Conservation (phyloP, 768 basidiomycete genomes). For the Boletus vermiculosoides region DNA sequence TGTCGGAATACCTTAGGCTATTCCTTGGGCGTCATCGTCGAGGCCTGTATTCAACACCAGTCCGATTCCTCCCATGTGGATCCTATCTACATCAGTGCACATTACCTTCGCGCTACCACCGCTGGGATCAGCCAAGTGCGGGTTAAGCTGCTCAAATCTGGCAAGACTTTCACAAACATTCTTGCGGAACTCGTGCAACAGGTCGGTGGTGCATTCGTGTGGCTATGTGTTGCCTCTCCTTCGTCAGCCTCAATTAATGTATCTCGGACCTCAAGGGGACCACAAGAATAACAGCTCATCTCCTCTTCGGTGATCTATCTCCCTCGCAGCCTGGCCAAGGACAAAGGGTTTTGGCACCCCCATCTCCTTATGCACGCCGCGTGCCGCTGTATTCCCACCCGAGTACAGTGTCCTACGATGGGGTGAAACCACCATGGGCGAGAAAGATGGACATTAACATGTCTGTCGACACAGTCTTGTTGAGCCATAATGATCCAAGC, state of each 20-base stretch:
- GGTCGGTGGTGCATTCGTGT: constrained; percentile 32
- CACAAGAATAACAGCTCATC: constrained; percentile 50
- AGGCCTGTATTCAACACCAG: constrained; percentile 56
- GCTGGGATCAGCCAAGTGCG: constrained; percentile 45
- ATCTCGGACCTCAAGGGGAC: constrained; percentile 35
- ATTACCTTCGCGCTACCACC: constrained; percentile 50
- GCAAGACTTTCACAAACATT: constrained; percentile 57
- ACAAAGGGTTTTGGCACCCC: constrained; percentile 38
- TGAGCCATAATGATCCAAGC: constrained; percentile 38
- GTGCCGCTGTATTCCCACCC: constrained; percentile 57
- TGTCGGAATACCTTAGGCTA: constrained; percentile 44
- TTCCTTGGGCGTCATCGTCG: constrained; percentile 51
- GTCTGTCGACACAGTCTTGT: constrained; percentile 43
- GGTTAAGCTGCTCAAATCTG: constrained; percentile 47
- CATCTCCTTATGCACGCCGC: constrained; percentile 60
- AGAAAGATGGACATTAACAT: constrained; percentile 37
- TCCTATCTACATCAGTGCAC: constrained; percentile 58
- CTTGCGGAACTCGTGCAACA: constrained; percentile 57
- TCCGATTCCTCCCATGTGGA: constrained; percentile 47
- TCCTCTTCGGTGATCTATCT: constrained; percentile 53
- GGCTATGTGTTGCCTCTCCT: background rate
- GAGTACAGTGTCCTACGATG: constrained; percentile 32
- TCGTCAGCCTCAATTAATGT: background rate
- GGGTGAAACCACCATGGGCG: constrained; percentile 32
- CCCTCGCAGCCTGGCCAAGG: constrained; percentile 24